These are phyloP conservation scores for Sporodiniella umbellata DNA, from an alignment of 371 early-diverging fungal species.

Conservation along the genomic window DNA sequence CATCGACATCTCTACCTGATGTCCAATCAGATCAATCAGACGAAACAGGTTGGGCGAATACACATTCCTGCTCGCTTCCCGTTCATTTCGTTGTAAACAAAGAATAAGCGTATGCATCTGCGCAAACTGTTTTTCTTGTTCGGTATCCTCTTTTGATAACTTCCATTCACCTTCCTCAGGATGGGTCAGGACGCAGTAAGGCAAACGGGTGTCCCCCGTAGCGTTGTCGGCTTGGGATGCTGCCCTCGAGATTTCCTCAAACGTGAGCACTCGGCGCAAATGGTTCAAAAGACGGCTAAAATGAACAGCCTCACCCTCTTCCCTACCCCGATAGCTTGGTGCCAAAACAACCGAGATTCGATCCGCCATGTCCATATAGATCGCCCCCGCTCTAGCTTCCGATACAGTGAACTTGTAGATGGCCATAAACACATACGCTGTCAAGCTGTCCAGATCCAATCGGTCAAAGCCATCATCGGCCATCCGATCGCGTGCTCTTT, in stretches of 20 bases:
- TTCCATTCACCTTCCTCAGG: slow-evolving; percentile 16
- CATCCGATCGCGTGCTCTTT: slow-evolving; percentile 27
- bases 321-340: not conserved
- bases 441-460: slow-evolving; percentile 26
- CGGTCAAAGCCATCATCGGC: slow-evolving; percentile 36
- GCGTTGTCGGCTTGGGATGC: not conserved
- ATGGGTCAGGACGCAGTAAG: slow-evolving; percentile 17
- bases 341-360: slow-evolving; percentile 20
- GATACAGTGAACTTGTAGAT: slow-evolving; percentile 21
- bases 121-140: slow-evolving; percentile 14
- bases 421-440: slow-evolving; percentile 28
- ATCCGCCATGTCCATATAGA: slow-evolving; percentile 31
- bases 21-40: slow-evolving; percentile 25
- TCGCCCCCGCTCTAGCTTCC: slow-evolving; percentile 11
- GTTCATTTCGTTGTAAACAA: slow-evolving; percentile 12
- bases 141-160: slow-evolving; percentile 13
- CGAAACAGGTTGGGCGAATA: slow-evolving; percentile 17
- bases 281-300: slow-evolving; percentile 14
- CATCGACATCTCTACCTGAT: slow-evolving; percentile 37
- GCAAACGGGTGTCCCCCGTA: slow-evolving; percentile 3
- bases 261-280: slow-evolving; percentile 17
- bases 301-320: slow-evolving; percentile 15
- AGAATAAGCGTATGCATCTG: slow-evolving; percentile 14
- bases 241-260: slow-evolving; percentile 8
- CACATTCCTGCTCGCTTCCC: slow-evolving; percentile 10